Conservation (phyloP, 352 stramenopile genomes). For the Thalassiosira pacifica region DNA sequence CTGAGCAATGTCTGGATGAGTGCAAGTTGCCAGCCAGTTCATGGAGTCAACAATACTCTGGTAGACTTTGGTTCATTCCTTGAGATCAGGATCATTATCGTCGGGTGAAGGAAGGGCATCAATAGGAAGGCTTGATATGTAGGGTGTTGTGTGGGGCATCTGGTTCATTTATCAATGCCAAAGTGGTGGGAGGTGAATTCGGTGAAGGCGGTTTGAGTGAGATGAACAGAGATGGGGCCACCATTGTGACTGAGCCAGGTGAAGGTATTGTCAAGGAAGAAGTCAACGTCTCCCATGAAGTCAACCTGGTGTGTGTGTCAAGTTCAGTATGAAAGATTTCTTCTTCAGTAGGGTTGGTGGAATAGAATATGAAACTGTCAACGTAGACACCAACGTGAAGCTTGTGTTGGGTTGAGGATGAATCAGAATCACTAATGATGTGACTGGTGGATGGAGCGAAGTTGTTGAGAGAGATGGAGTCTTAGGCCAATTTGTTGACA, state of each 20-base stretch:
- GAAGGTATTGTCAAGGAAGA: neutral
- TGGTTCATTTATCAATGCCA: neutral
- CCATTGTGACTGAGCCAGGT: neutral
- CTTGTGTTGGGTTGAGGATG: neutral
- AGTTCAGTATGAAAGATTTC: neutral
- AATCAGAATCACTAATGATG: neutral
- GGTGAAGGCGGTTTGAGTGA: slow-evolving; percentile 29
- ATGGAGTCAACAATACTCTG: slow-evolving; percentile 15
- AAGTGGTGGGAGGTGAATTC: neutral
- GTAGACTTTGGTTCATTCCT: neutral
- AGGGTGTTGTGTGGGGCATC: slow-evolving; percentile 32
- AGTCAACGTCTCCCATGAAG: neutral
- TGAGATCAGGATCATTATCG: slow-evolving; percentile 2
- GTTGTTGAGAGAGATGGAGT: too few species aligned
- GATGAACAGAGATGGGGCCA: slow-evolving; percentile 6
- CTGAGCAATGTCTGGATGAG: neutral
- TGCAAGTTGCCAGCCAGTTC: slow-evolving; percentile 5
- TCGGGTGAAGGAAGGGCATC: slow-evolving; percentile 24
- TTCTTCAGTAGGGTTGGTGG: neutral
- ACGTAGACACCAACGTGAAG: neutral
- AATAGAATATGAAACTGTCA: neutral
- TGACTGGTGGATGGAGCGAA: neutral
- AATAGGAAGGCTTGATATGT: slow-evolving; percentile 33
- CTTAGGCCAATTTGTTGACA: neutral
- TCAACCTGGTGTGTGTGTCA: neutral